A percentile compares a stretch with the other conserved stretches of the same genome.
Conservation (phyloP, 345 rosid genomes). For the Arabidopsis suecica region DNA sequence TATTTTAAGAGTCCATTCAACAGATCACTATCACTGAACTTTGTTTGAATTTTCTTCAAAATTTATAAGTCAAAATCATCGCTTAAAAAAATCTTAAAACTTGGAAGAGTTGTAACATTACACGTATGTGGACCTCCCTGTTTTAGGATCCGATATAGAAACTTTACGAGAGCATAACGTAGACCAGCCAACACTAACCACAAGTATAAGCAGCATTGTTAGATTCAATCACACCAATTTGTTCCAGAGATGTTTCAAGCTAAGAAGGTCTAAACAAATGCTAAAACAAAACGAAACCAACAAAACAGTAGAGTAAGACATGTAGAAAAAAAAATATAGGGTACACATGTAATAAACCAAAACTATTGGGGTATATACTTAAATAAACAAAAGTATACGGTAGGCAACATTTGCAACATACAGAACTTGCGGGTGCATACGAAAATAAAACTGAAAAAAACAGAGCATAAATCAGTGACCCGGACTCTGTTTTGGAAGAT, state of each 20-base stretch:
- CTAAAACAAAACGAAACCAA: background rate
- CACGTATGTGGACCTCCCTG: background rate
- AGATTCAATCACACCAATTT: background rate
- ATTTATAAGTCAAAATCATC: no score
- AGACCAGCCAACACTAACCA: background rate
- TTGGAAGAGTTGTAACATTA: no score
- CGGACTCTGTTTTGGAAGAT: constrained; percentile 1
- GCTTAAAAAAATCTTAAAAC: no score
- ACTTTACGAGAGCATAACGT: background rate
- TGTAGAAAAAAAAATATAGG: no score
- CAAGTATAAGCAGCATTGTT: background rate
- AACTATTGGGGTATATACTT: background rate
- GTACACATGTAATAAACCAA: background rate
- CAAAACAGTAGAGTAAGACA: background rate
- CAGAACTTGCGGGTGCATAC: background rate
- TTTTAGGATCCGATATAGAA: background rate
- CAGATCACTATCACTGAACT: no score
- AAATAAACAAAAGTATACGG: background rate
- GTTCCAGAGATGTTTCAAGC: background rate
- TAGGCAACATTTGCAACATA: background rate
- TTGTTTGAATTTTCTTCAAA: no score
- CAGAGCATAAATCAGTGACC: background rate
- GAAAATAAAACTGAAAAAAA: background rate
- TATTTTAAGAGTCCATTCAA: no score
- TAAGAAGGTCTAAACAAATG: no score